phyloP scores from a whole-genome alignment of 2,329 filamentous ascomycete species.

The Xylariaceae sp. region DNA sequence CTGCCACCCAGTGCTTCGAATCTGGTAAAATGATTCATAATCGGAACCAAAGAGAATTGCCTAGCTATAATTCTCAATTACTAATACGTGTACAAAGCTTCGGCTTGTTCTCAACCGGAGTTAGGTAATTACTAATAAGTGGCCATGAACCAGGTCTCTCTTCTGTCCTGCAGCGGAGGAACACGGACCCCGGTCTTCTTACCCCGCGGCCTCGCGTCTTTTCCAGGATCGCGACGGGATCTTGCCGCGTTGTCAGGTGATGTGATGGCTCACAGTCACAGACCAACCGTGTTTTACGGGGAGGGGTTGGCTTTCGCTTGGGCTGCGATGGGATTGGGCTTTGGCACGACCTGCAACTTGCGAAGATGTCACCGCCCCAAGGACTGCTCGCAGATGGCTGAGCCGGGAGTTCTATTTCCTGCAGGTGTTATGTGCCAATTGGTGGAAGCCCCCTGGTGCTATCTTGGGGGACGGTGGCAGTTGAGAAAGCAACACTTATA shows the following conservation, averaged over 20 bases:
- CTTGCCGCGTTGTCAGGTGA: constrained; percentile 35
- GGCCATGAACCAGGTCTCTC: background rate
- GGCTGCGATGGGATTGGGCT: background rate
- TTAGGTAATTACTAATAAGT: background rate
- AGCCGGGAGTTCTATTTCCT: too few species aligned
- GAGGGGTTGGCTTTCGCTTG: background rate
- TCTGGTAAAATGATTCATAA: too few species aligned
- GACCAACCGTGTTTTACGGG: background rate
- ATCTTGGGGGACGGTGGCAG: too few species aligned
- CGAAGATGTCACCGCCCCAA: background rate
- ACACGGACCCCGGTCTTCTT: constrained; percentile 2
- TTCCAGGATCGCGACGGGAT: constrained; percentile 5
- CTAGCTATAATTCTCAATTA: too few species aligned
- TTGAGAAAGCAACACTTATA: too few species aligned
- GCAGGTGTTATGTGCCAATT: too few species aligned
- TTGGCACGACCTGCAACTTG: background rate
- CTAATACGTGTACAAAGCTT: too few species aligned
- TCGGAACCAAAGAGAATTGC: too few species aligned
- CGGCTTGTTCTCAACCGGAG: background rate
- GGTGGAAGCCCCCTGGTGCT: too few species aligned
- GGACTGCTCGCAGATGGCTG: background rate
- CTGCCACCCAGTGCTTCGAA: too few species aligned
- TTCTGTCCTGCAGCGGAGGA: background rate
- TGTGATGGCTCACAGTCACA: background rate
- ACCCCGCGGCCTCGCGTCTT: constrained; percentile 8